Percentiles rank a stretch among this genome's conserved stretches.
These are phyloP conservation scores for Vitis cinerea DNA, from an alignment of 164 flowering plant species.

Conservation along the genomic window DNA sequence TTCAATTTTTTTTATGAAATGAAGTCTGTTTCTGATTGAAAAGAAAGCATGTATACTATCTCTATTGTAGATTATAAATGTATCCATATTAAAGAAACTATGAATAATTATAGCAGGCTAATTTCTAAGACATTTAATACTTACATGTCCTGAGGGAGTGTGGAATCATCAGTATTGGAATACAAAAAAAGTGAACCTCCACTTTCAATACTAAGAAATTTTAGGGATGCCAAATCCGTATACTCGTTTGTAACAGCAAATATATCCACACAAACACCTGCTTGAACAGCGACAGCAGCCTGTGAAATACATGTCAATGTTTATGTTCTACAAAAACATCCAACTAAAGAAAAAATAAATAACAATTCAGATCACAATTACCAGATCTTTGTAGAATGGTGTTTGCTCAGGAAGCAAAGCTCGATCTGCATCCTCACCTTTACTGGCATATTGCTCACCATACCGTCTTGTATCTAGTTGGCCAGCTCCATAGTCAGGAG, in stretches of 20 bases:
- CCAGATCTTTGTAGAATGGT: constrained; percentile 95
- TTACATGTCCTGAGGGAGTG: constrained; percentile 99
- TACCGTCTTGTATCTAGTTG: constrained; percentile 90
- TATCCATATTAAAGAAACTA: no score
- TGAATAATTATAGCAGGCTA: neutral
- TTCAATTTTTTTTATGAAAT: no score
- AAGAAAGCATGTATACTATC: no score
- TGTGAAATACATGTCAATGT: constrained; percentile 40
- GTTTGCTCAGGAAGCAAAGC: constrained; percentile 99
- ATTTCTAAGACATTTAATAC: constrained; percentile 19
- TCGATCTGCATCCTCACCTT: constrained; percentile 97
- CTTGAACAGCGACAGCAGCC: constrained; percentile 99
- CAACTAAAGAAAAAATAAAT: neutral
- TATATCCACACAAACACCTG: constrained; percentile 98
- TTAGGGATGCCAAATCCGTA: constrained; percentile 94
- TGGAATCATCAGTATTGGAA: constrained; percentile 92
- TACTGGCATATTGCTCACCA: constrained; percentile 99
- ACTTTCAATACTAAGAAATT: constrained; percentile 96
- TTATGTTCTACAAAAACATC: constrained; percentile 11
- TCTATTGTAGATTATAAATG: no score
- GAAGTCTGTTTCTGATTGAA: no score
- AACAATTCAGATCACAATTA: constrained; percentile 22
- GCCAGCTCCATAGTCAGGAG: constrained; percentile 99
- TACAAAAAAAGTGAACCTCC: constrained; percentile 90
- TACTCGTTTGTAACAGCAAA: constrained; percentile 99